These are phyloP conservation scores for Euphorbia corollata DNA, from an alignment of 441 rosid genomes.

Conservation along the genomic window DNA sequence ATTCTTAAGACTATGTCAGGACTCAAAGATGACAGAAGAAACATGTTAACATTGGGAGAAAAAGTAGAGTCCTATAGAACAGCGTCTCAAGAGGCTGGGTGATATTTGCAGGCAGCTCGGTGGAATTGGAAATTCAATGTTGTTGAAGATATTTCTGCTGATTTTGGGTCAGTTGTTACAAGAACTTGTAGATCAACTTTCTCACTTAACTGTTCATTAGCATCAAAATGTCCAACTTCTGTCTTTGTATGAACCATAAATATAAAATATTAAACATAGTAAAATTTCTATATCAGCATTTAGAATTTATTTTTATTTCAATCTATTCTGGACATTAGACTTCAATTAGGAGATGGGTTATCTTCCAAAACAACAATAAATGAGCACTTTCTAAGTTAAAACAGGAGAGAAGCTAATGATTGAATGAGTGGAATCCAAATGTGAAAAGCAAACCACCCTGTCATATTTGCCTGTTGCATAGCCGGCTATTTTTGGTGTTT, in stretches of 20 bases:
- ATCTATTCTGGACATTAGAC: too few species aligned
- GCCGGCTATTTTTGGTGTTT: background rate
- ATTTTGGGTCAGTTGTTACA: conserved; percentile 46
- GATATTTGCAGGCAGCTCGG: conserved; percentile 32
- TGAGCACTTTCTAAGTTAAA: too few species aligned
- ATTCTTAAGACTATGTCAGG: conserved; percentile 18
- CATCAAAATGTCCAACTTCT: background rate
- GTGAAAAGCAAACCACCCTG: background rate
- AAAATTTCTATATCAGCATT: background rate
- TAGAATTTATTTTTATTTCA: background rate
- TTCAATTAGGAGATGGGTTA: background rate
- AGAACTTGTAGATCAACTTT: conserved; percentile 37
- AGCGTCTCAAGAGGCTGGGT: conserved; percentile 28
- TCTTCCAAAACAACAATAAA: too few species aligned
- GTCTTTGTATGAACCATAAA: background rate
- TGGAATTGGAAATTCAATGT: conserved; percentile 29
- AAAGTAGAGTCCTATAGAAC: conserved; percentile 8
- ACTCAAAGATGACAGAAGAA: conserved; percentile 19
- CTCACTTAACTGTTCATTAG: conserved; percentile 3
- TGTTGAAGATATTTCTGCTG: conserved; percentile 32
- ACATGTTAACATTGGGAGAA: conserved; percentile 20
- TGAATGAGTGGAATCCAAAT: background rate
- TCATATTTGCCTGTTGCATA: background rate
- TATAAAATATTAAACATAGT: too few species aligned
- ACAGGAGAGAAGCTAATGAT: background rate